Evolutionary conservation across 345 rosid genomes (phyloP), one percentile per base, ranked within the genome.

Genomic region (Pistacia integerrima): DNA sequence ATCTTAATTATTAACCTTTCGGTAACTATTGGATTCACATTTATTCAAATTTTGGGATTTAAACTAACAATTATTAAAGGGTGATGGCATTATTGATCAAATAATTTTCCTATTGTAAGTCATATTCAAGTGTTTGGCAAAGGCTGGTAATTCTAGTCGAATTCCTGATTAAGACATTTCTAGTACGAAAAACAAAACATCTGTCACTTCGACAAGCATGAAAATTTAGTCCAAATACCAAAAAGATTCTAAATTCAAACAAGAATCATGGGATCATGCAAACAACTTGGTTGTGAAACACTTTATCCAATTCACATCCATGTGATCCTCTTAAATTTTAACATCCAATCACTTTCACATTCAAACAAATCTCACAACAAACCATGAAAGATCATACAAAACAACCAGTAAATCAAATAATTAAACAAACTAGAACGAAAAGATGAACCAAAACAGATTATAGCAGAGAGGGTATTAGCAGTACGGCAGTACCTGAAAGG

Each of bases 401-500:
- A 72, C 30, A 66, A 67, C 41, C 25, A 10, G 58, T 35, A 64
- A 69, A 46, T 30, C 62, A 59, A 46, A 9, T 33, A 64, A 30
- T 64, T 48, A 46, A 25, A 20, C 56, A 30, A 73, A 48, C 30
- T 1, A 57, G 35, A 51, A 80, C 8, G 5, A 58, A 12, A 57
- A 57, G 14, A 73, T 18, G 8, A 44, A 36, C 5, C 1, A 63
- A 44, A 76, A 1, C 63, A 76, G 30, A 60, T 61, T 20, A 16
- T 6, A 61, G 18, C 41, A 46, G 36, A 55, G 25, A 41, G 9
- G 49, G 22, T 5, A 20, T 51, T 11, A 51, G 46, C 11, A 13
- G 11, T 51, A 88, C 99, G 41, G 46, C 11, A 13, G 11, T 51
- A 88, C 99, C 98, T 96, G 99, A 82, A 96, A 89, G 69, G 97